phyloP scores from a whole-genome alignment of 257 asterid species.

The Nicotiana tabacum region DNA sequence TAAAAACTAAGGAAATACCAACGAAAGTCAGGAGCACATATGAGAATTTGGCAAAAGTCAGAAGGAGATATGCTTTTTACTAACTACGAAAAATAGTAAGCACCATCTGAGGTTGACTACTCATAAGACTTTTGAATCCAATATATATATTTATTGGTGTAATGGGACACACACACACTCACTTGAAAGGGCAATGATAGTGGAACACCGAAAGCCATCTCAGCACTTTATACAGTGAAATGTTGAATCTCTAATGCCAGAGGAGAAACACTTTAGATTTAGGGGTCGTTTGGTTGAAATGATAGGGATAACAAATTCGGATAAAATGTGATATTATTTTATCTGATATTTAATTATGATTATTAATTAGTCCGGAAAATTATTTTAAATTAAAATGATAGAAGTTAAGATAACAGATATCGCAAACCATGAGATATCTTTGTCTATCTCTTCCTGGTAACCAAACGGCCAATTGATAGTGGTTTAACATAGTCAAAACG shows the following conservation, averaged over 20 bases:
- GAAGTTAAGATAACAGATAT: fast-evolving
- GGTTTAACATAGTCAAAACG: not conserved
- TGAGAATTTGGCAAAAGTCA: not conserved
- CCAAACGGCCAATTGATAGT: too few species aligned
- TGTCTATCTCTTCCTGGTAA: too few species aligned
- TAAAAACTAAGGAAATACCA: too few species aligned
- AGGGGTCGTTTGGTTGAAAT: too few species aligned
- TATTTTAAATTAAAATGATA: too few species aligned
- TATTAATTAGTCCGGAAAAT: too few species aligned
- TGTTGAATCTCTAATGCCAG: not conserved
- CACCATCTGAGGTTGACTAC: constrained; percentile 7
- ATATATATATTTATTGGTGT: not conserved
- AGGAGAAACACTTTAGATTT: not conserved
- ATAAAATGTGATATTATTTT: too few species aligned
- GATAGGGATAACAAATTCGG: too few species aligned
- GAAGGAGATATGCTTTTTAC: not conserved
- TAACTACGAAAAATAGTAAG: not conserved
- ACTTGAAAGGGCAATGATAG: constrained; percentile 11
- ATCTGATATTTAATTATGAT: too few species aligned
- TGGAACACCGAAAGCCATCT: constrained; percentile 30
- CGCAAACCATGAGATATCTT: too few species aligned
- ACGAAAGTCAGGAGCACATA: not conserved
- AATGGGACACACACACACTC: constrained; percentile 9
- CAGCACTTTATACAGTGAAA: constrained; percentile 2
- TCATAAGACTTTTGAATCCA: constrained; percentile 4